These are phyloP conservation scores for Penicillium lagena DNA, from an alignment of 495 filamentous ascomycete genomes.

Conservation along the genomic window DNA sequence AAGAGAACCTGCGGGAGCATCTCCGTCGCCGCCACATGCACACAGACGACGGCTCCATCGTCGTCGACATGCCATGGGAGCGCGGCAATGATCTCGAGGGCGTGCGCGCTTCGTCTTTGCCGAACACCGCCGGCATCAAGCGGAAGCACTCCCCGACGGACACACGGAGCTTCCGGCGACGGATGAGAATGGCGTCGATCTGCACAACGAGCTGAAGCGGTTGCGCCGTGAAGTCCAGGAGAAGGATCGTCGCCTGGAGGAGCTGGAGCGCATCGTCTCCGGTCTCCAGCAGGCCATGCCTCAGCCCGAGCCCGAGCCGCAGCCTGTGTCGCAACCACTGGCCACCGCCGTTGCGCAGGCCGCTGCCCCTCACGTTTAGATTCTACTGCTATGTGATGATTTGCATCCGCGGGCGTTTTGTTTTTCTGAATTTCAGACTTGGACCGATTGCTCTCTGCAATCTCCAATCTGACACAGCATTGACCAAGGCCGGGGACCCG, in stretches of 20 bases:
- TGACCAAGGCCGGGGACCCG: too few species aligned
- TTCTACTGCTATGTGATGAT: background rate
- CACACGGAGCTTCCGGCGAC: slow-evolving; percentile 18
- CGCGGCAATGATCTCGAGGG: slow-evolving; percentile 18
- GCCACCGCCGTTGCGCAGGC: slow-evolving; percentile 9
- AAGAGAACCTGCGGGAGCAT: slow-evolving; percentile 90
- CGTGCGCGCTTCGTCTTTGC: slow-evolving; percentile 17
- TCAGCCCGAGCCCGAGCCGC: slow-evolving; percentile 17
- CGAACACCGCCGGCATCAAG: slow-evolving; percentile 23
- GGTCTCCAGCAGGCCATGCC: slow-evolving; percentile 38
- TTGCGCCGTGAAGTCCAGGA: slow-evolving; percentile 50
- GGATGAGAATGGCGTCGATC: slow-evolving; percentile 38
- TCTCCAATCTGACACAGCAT: too few species aligned
- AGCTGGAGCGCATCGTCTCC: slow-evolving; percentile 39
- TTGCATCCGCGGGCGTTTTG: background rate
- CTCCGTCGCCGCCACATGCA: slow-evolving; percentile 74
- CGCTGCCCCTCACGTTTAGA: slow-evolving; percentile 7
- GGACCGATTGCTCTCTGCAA: background rate
- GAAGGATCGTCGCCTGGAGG: slow-evolving; percentile 39
- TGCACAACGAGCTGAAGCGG: slow-evolving; percentile 52
- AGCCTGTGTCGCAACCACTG: slow-evolving; percentile 9
- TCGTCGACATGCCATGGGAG: slow-evolving; percentile 22
- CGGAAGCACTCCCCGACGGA: slow-evolving; percentile 37
- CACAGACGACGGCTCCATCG: slow-evolving; percentile 36
- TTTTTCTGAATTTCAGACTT: background rate